Evolutionary conservation across 305 asterid genomes (phyloP).

Genomic region (Coffea humblotiana): DNA sequence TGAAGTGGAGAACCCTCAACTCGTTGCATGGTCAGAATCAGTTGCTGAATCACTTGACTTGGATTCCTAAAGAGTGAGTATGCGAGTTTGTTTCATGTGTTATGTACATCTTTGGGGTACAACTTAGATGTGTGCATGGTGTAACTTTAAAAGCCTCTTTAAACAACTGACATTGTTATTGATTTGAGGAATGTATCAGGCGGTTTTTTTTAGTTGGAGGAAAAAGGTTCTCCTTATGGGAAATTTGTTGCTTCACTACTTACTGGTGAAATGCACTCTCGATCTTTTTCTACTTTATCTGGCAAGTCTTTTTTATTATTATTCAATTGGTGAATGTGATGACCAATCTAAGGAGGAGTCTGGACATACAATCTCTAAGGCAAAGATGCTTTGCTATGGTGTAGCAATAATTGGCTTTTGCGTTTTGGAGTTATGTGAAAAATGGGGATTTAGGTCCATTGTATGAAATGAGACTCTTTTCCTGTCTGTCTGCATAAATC

Average conservation of each 20-base stretch:
- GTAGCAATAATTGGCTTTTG: background rate
- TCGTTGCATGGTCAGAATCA: slow-evolving; percentile 83
- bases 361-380: background rate
- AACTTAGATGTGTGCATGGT: background rate
- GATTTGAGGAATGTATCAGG: background rate
- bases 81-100: background rate
- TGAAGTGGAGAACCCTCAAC: slow-evolving; percentile 87
- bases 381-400: background rate
- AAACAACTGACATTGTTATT: background rate
- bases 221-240: background rate
- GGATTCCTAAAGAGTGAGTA: slow-evolving; percentile 82
- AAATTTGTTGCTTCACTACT: background rate
- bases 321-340: background rate
- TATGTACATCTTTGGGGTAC: background rate
- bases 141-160: background rate
- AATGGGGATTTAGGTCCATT: background rate
- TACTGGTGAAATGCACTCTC: background rate
- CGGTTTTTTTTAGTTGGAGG: background rate
- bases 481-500: background rate
- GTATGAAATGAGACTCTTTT: background rate
- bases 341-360: background rate
- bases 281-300: background rate
- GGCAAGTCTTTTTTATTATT: background rate
- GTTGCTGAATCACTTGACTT: slow-evolving; percentile 81
- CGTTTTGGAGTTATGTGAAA: background rate